Conservation (phyloP, 2,329 filamentous ascomycete genomes). For the Diplodia seriata region DNA sequence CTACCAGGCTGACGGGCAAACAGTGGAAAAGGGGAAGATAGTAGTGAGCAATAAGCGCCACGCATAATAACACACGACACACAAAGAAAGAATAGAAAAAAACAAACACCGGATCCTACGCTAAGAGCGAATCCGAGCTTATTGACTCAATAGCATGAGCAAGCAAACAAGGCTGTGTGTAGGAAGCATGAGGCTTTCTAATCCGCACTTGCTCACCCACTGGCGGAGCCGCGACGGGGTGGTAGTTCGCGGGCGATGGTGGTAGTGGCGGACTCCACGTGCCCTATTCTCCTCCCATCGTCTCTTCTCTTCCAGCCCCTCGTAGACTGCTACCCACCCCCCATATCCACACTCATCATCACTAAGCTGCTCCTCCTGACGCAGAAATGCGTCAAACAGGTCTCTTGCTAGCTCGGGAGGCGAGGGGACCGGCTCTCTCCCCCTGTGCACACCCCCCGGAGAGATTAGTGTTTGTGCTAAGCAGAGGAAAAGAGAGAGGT, state of each 20-base stretch:
- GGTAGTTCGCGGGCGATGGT: background rate
- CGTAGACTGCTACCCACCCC: background rate
- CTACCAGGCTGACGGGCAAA: slow-evolving; percentile 5
- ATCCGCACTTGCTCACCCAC: background rate
- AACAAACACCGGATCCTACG: background rate
- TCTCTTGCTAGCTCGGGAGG: background rate
- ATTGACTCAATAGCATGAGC: background rate
- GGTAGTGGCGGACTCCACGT: slow-evolving; percentile 11
- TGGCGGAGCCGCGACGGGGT: background rate
- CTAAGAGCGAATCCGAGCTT: background rate
- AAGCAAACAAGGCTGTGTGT: background rate
- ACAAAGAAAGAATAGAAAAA: background rate
- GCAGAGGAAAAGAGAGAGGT: background rate
- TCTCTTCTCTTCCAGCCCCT: background rate
- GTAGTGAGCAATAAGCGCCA: background rate
- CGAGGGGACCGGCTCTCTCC: background rate
- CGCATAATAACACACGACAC: background rate
- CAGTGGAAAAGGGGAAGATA: background rate
- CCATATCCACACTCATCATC: slow-evolving; percentile 2
- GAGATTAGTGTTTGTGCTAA: background rate
- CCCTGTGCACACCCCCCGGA: background rate
- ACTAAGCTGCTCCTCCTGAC: background rate
- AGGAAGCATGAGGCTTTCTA: background rate
- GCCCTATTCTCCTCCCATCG: background rate
- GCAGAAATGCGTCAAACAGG: background rate